Base-by-base conservation (phyloP, 2,329 filamentous ascomycete genomes). In the Diaporthe citri region DNA sequence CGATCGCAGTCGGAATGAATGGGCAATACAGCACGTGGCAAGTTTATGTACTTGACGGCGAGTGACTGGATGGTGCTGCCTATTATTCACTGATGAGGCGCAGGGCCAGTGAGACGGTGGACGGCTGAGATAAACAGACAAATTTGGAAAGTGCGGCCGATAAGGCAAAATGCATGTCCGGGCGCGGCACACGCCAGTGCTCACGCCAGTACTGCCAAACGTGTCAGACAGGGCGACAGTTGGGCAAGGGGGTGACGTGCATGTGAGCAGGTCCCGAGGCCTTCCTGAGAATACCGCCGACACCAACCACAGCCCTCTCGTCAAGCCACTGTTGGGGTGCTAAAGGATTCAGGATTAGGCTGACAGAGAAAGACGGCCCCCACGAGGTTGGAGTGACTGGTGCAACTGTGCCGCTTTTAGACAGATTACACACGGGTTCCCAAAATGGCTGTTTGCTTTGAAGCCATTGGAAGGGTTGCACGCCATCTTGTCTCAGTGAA, bases 291-390 rank as follows among this genome's bases (percentile, higher is more conserved):
- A 67, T 39, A 20, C n/a, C 43, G 64, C 64, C 34, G 64, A 67
- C 64, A 28, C 46, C 64, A 67, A 67, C 22, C 31, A 36, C 25
- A 36, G 48, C 28, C 46, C 64, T 55, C 48, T 28, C 9, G 15
- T 69, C 22, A 52, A 69, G 64, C 48, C 64, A 69, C 64, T 39
- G 34, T 55, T 41, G 46, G 64, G n/a, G 15, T 4, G 15, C 64
- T 7, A 69, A 69, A 69, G 64, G 64, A 69, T 69, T 69, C 64
- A 69, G 64, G 64, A 69, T 69, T 41, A 55, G n/a, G 64, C 64
- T 69, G 64, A 69, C 64, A 69, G 22, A 20, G 8, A 3, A 15
- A 12, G 15, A 20, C 12, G 5, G 48, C 64, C 48, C 46, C 48
- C 34, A 69, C 25, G 22, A 15, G 8, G 9, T 17, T 41, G 31